Percentiles rank a stretch among this genome's conserved stretches.
Evolutionary conservation across 805 yeast genomes (phyloP).

Genomic region (Starmera amethionina): DNA sequence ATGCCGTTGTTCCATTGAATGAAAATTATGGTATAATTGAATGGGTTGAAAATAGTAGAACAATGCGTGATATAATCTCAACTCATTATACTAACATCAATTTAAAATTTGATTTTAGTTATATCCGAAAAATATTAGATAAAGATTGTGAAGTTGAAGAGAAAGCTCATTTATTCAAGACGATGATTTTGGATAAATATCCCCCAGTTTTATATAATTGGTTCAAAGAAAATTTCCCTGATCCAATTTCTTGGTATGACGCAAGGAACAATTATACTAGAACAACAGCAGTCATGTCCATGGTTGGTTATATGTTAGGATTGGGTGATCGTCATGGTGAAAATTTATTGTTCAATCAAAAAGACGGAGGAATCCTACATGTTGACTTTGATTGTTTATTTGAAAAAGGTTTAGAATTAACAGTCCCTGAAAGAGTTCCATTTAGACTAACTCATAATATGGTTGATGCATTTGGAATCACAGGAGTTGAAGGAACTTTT

Average conservation of each 20-base stretch:
- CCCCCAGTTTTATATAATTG: constrained; percentile 77
- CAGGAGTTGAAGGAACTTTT: constrained; percentile 85
- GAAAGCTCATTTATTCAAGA: constrained; percentile 26
- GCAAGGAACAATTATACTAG: constrained; percentile 68
- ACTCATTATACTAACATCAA: constrained; percentile 32
- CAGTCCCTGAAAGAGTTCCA: constrained; percentile 91
- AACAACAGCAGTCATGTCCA: constrained; percentile 92
- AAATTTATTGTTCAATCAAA: constrained; percentile 65
- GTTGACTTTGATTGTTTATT: constrained; percentile 96
- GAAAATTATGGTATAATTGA: constrained; percentile 88
- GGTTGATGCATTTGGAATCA: constrained; percentile 81
- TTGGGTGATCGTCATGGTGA: constrained; percentile 97
- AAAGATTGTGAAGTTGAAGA: constrained; percentile 18
- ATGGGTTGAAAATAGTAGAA: constrained; percentile 69
- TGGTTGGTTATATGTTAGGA: constrained; percentile 90
- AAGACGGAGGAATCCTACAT: constrained; percentile 74
- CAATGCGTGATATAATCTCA: constrained; percentile 54
- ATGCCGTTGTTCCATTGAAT: constrained; percentile 80
- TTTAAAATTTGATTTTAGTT: constrained; percentile 19
- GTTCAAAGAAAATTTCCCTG: constrained; percentile 85
- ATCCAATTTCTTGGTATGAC: constrained; percentile 79
- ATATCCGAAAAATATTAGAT: constrained; percentile 18
- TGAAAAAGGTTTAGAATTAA: constrained; percentile 65
- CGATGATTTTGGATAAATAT: constrained; percentile 21
- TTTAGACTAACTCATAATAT: constrained; percentile 84